These are phyloP conservation scores for Sporothrix curviconia DNA, from an alignment of 2,329 filamentous ascomycete species.

Conservation along the genomic window DNA sequence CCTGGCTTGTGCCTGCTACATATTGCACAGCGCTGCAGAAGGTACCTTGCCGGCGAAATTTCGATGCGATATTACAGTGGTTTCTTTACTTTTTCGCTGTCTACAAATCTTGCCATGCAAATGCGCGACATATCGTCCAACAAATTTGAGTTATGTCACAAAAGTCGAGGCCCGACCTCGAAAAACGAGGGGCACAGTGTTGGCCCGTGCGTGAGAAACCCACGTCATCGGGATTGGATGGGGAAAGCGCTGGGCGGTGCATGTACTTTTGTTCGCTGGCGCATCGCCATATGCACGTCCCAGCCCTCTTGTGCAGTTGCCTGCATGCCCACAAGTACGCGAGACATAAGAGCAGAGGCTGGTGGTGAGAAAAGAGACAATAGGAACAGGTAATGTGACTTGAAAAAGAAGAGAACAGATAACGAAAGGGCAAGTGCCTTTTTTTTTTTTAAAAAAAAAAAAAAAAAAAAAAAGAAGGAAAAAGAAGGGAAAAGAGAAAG, in stretches of 20 bases:
- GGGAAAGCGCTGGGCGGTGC: conserved; percentile 1
- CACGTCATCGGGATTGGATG: conserved; percentile 6
- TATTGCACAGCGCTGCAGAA: background rate
- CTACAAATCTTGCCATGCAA: background rate
- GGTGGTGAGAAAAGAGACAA: too few species aligned
- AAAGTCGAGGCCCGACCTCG: too few species aligned
- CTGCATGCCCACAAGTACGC: too few species aligned
- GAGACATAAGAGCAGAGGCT: too few species aligned
- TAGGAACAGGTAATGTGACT: too few species aligned
- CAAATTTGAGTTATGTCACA: too few species aligned
- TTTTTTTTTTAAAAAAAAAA: too few species aligned
- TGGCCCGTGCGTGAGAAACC: conserved; percentile 3
- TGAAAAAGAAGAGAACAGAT: too few species aligned
- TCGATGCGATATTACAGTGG: background rate
- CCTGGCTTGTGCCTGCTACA: background rate
- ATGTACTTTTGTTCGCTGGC: too few species aligned
- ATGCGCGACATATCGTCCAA: background rate
- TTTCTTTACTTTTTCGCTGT: background rate
- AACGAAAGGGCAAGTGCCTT: too few species aligned
- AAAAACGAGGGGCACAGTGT: background rate
- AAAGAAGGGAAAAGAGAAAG: background rate
- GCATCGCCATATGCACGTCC: background rate
- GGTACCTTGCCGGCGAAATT: background rate
- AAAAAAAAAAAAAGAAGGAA: background rate
- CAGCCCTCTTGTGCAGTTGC: conserved; percentile 4